Evolutionary conservation across 2,329 filamentous ascomycete species (phyloP).

Genomic region (Xylariomycetidae sp.): DNA sequence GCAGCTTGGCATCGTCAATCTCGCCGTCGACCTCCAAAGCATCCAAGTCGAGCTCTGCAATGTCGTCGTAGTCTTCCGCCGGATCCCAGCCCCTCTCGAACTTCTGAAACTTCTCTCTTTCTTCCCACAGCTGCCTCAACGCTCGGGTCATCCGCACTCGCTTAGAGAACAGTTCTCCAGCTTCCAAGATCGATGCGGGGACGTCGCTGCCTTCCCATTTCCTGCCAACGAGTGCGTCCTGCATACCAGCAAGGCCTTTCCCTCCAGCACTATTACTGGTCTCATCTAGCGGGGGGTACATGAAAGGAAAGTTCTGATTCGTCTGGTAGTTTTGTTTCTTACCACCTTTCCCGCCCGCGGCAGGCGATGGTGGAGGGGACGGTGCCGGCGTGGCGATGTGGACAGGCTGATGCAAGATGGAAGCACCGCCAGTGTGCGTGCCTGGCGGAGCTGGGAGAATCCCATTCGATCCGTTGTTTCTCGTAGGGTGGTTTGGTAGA

Average conservation of each 20-base stretch:
- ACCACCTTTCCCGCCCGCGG: constrained; percentile 79
- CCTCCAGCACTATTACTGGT: constrained; percentile 86
- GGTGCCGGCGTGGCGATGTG: constrained; percentile 98
- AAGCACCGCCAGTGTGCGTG: constrained; percentile 54
- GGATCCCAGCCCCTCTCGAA: constrained; percentile 85
- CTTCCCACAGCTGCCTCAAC: constrained; percentile 91
- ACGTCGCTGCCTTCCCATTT: constrained; percentile 94
- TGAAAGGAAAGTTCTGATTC: constrained; percentile 96
- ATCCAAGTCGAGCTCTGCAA: constrained; percentile 30
- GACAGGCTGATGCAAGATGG: constrained; percentile 90
- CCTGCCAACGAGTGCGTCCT: constrained; percentile 73
- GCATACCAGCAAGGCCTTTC: constrained; percentile 74
- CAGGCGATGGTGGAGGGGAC: constrained; percentile 87
- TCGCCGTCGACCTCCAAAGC: constrained; percentile 19
- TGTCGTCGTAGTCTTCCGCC: constrained; percentile 36
- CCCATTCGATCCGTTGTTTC: constrained; percentile 54
- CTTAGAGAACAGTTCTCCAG: constrained; percentile 83
- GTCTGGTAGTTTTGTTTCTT: constrained; percentile 99
- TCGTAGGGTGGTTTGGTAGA: constrained; percentile 65
- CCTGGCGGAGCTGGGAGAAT: constrained; percentile 53
- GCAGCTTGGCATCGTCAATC: constrained; percentile 33
- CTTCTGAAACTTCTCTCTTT: constrained; percentile 83
- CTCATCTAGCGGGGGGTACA: constrained; percentile 89
- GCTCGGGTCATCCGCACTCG: constrained; percentile 87
- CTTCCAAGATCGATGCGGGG: constrained; percentile 89